Base-by-base conservation (phyloP, 495 filamentous ascomycete species). In the Penicillium desertorum region DNA sequence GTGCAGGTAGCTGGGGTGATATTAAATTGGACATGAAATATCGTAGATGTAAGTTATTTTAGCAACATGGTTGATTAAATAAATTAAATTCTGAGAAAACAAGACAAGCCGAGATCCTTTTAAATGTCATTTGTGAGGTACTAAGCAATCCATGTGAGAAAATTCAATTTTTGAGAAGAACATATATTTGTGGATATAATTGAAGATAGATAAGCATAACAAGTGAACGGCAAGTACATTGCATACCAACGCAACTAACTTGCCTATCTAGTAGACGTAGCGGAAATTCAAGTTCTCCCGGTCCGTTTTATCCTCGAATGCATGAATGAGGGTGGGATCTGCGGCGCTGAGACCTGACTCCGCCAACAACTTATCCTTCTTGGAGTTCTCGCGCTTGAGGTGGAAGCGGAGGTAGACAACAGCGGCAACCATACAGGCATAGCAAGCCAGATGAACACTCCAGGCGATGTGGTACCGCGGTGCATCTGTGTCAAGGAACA, bases 271-370 rank as follows among this genome's bases (percentile, higher is more conserved):
- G 60, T 79, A 82, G 3, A 81, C 69, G 59, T 81, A 81, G 19
- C 74, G 64, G 62, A 81, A 79, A 22, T 75, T 68, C 36, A 75
- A 51, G 55, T 81, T 79, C 64, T 79, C 72, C 52, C 67, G 68
- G 48, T 81, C 78, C 0, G 78, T 81, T 36, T 77, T 71, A 59
- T 80, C 78, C 57, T 76, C 76, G 66, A 79, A 81, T 2, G 73
- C 73, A 58, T 72, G 72, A 4, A 67, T 49, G 14, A 76, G 58
- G 45, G 69, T 69, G 1, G 67, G 64, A 41, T 71, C 73, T 1
- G 62, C 67, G 8, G 66, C 60, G 44, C 53, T 57, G 4, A 71
- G 20, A 1, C 68, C 71, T 0, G 60, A 57, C n/a, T 71, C 71
- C 5, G 54, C 60, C 23, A 72, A n/a, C 14, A 74, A 36, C 7